Evolutionary conservation across 352 stramenopile species (phyloP), one percentile per base, ranked within the genome.

Genomic region (Phytophthora citrophthora): DNA sequence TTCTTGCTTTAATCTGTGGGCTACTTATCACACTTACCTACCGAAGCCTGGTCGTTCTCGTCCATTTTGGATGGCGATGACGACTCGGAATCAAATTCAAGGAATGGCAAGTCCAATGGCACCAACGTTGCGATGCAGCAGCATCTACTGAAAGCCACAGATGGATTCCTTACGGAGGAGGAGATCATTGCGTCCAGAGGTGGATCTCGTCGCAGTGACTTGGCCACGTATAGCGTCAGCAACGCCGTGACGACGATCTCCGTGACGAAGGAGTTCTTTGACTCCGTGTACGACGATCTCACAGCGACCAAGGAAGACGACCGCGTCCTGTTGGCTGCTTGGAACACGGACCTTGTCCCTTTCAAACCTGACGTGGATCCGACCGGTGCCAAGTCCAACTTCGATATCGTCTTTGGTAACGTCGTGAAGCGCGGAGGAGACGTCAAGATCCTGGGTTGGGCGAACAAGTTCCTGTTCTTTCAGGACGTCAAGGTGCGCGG

Each of bases 81-180:
- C 4, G 58, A 64, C n/a, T 43, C 31, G 5, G 18, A 34, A 38
- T 59, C 32, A 7, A 34, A 26, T 23, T 32, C 8, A 23, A 18
- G 9, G 18, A 41, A 18, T 12, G 50, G 54, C 16, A 41, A 61
- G 39, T 65, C 57, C 3, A 16, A 57, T 26, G 46, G 29, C 1
- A 55, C 23, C 13, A 38, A 62, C 36, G 15, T 52, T 36, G 54
- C 64, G 13, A 41, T 41, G 36, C 36, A 41, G 15, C 81, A 90
- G 47, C 79, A 79, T 15, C 31, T 73, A 13, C 63, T 89, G n/a
- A 68, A 81, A n/a, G 64, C 79, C 9, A 54, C 58, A 4, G 66
- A 76, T 32, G 88, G 81, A 79, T 89, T 90, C 58, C 64, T 90
- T 8, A 83, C 62, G 0, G 61, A 75, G n/a, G 44, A 72, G 15